phyloP scores from a whole-genome alignment of 1,284 basidiomycete genomes.

The Ganoderma leucocontextum region DNA sequence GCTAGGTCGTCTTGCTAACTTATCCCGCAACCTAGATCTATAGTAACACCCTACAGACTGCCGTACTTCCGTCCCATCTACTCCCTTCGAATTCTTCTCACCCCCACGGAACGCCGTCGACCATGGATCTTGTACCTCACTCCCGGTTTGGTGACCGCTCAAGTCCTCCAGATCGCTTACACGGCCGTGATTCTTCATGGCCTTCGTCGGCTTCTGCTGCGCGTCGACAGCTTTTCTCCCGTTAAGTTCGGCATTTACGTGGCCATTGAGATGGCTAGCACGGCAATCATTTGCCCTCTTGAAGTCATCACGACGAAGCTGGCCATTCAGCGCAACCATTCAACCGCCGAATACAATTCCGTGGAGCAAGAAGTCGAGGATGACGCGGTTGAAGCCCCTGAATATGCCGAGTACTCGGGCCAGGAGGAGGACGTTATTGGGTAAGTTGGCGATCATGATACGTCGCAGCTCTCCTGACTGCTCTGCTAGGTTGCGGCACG shows the following conservation, averaged over 20 bases:
- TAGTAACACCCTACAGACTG: constrained; percentile 87
- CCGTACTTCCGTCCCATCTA: constrained; percentile 69
- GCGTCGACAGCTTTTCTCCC: constrained; percentile 46
- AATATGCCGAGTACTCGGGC: constrained; percentile 74
- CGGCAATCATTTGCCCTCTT: constrained; percentile 76
- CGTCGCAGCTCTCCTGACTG: constrained; percentile 7
- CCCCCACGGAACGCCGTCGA: constrained; percentile 81
- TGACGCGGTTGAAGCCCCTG: constrained; percentile 70
- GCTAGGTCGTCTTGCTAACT: constrained; percentile 4
- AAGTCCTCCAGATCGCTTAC: constrained; percentile 72
- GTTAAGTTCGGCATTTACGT: constrained; percentile 68
- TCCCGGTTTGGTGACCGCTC: constrained; percentile 80
- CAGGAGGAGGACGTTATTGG: constrained; percentile 90
- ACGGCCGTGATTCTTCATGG: constrained; percentile 74
- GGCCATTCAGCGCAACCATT: constrained; percentile 86
- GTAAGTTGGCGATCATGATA: constrained; percentile 45
- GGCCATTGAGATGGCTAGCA: constrained; percentile 65
- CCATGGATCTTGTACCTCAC: constrained; percentile 88
- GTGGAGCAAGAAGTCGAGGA: constrained; percentile 76
- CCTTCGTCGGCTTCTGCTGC: constrained; percentile 72
- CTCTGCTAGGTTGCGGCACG: constrained; percentile 71
- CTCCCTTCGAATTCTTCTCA: constrained; percentile 79
- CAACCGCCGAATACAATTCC: constrained; percentile 74
- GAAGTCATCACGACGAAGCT: constrained; percentile 86
- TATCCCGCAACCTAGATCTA: constrained; percentile 58